A percentile compares a stretch with the other conserved stretches of the same genome.
Conservation (phyloP, 306 rosid genomes). For the Cicer yamashitae region DNA sequence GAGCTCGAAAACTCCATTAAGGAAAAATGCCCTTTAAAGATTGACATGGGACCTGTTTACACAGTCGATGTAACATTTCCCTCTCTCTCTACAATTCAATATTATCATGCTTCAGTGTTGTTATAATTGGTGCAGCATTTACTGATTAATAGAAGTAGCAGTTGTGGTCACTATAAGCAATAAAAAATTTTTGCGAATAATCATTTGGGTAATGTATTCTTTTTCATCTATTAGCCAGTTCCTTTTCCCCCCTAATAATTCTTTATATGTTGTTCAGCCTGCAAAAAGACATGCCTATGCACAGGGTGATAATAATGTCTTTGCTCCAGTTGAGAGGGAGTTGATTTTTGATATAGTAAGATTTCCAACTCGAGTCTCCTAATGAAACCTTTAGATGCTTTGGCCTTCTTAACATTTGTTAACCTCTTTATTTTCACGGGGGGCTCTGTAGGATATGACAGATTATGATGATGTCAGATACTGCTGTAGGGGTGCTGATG, state of each 20-base stretch:
- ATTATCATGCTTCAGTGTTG: not conserved
- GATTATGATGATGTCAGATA: constrained; percentile 93
- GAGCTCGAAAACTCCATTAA: constrained; percentile 76
- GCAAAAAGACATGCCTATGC: constrained; percentile 85
- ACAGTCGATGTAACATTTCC: constrained; percentile 68
- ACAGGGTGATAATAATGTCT: constrained; percentile 72
- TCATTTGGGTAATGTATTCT: too few relatives aligned
- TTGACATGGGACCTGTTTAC: constrained; percentile 91
- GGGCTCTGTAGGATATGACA: constrained; percentile 71
- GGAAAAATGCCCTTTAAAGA: constrained; percentile 78
- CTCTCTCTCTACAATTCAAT: not conserved
- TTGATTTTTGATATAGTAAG: constrained; percentile 89
- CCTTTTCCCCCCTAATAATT: not conserved
- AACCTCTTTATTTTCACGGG: not conserved
- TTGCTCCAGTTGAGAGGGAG: constrained; percentile 91
- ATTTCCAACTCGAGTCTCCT: not conserved
- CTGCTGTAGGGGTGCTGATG: constrained; percentile 97
- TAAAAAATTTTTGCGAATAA: not conserved
- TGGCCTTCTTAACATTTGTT: constrained; percentile 14
- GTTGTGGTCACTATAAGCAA: not conserved
- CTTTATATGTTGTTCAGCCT: constrained; percentile 63
- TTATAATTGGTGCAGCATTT: not conserved
- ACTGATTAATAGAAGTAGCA: not conserved
- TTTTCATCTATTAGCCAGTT: not conserved
- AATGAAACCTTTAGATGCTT: constrained; percentile 19